A percentile compares a stretch with the other conserved stretches of the same genome.
These are phyloP conservation scores for Zarea fungicola DNA, from an alignment of 2,329 filamentous ascomycete genomes.

Conservation along the genomic window DNA sequence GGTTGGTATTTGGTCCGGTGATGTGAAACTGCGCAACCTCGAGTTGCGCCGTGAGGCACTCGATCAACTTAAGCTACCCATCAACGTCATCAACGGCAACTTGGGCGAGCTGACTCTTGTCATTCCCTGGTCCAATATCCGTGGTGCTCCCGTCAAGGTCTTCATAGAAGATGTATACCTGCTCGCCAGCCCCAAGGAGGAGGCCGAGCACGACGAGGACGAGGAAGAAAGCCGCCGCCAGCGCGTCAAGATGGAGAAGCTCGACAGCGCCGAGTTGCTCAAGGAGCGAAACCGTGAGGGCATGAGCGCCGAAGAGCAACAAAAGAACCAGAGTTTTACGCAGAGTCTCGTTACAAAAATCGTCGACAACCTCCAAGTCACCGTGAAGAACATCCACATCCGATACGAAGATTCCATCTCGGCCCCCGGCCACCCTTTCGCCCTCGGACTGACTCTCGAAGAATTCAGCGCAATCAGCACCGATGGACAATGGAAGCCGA, in stretches of 20 bases:
- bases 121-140: constrained; percentile 96
- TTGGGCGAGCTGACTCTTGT: constrained; percentile 85
- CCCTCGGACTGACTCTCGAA: constrained; percentile 83
- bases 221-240: constrained; percentile 86
- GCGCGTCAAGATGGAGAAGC: constrained; percentile 96
- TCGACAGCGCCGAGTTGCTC: constrained; percentile 91
- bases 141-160: constrained; percentile 89
- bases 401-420: constrained; percentile 98
- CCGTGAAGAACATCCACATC: constrained; percentile 96
- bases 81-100: constrained; percentile 95
- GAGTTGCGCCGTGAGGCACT: constrained; percentile 91
- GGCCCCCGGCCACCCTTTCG: constrained; percentile 90
- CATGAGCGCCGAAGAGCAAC: constrained; percentile 89
- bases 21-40: constrained; percentile 90
- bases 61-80: constrained; percentile 90
- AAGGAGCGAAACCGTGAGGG: constrained; percentile 91
- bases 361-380: constrained; percentile 96
- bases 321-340: constrained; percentile 97
- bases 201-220: constrained; percentile 85
- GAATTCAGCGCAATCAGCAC: constrained; percentile 98
- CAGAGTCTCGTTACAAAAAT: constrained; percentile 93
- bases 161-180: constrained; percentile 96
- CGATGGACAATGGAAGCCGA: constrained; percentile 89
- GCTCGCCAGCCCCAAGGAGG: constrained; percentile 90
- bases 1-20: constrained; percentile 97